A percentile compares a stretch with the other conserved stretches of the same genome.
Conservation (phyloP, 2,329 filamentous ascomycete species). For the Cryphonectria parasitica region DNA sequence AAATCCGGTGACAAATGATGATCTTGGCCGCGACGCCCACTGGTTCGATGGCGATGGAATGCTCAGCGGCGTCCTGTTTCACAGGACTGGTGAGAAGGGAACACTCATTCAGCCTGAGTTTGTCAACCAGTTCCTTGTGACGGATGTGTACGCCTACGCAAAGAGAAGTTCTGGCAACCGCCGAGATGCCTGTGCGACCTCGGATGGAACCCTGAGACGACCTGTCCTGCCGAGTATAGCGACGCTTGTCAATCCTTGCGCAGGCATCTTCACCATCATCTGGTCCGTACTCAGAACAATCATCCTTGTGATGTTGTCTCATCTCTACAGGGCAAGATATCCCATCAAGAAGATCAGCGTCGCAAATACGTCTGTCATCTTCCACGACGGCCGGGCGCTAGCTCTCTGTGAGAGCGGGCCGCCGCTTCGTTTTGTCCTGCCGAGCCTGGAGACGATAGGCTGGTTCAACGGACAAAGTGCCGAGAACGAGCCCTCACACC, state of each 20-base stretch:
- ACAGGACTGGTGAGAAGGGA: conserved; percentile 43
- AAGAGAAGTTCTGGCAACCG: conserved; percentile 42
- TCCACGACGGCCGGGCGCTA: conserved; percentile 69
- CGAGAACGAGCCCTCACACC: conserved; percentile 50
- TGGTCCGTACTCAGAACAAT: conserved; percentile 60
- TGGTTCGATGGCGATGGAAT: conserved; percentile 80
- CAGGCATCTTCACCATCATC: conserved; percentile 53
- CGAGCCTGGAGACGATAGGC: conserved; percentile 67
- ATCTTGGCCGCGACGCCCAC: conserved; percentile 65
- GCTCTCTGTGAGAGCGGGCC: conserved; percentile 74
- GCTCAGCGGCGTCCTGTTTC: conserved; percentile 69
- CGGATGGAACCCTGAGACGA: conserved; percentile 44
- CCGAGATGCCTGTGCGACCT: not conserved
- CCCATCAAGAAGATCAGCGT: conserved; percentile 71
- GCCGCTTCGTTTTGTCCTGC: conserved; percentile 67
- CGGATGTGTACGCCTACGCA: conserved; percentile 65
- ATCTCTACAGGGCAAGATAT: conserved; percentile 58
- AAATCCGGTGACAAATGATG: conserved; percentile 66
- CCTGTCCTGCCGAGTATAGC: conserved; percentile 71
- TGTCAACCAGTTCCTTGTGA: conserved; percentile 71
- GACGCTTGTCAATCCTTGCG: conserved; percentile 64
- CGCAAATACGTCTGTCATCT: conserved; percentile 69
- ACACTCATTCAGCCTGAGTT: conserved; percentile 60
- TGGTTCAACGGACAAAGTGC: conserved; percentile 67
- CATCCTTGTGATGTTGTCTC: conserved; percentile 60